Conservation (phyloP, 2,329 filamentous ascomycete species). For the Aquanectria penicillioides region DNA sequence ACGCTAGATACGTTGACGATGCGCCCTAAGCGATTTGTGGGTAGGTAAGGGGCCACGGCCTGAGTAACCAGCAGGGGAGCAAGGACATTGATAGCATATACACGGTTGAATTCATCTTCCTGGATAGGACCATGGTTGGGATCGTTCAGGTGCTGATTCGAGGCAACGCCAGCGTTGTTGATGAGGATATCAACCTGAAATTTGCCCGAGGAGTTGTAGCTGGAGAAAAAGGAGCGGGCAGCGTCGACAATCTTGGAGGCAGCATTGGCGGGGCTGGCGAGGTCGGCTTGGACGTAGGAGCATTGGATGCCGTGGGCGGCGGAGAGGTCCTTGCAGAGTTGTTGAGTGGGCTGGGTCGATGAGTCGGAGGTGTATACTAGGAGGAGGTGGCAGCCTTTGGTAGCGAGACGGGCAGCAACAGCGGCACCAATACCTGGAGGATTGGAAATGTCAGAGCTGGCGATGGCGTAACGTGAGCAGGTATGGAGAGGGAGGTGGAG, state of each 20-base stretch:
- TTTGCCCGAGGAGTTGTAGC: constrained; percentile 30
- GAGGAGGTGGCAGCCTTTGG: constrained; percentile 68
- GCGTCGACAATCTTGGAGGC: constrained; percentile 43
- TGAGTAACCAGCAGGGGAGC: constrained; percentile 83
- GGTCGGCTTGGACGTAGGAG: constrained; percentile 43
- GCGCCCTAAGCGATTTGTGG: constrained; percentile 71
- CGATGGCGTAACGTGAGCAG: neutral
- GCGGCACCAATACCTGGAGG: constrained; percentile 67
- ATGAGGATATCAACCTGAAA: constrained; percentile 78
- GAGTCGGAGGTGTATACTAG: constrained; percentile 69
- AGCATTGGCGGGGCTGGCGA: constrained; percentile 39
- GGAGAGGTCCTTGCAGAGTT: constrained; percentile 58
- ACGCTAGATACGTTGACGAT: constrained; percentile 67
- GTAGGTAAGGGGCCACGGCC: constrained; percentile 74
- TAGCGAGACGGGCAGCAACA: constrained; percentile 65
- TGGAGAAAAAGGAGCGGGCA: constrained; percentile 40
- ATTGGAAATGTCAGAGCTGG: constrained; percentile 16
- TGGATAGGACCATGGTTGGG: constrained; percentile 62
- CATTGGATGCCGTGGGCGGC: constrained; percentile 51
- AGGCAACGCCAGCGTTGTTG: constrained; percentile 83
- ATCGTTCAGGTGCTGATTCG: constrained; percentile 73
- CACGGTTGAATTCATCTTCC: constrained; percentile 72
- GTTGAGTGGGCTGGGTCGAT: constrained; percentile 57
- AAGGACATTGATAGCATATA: constrained; percentile 84
- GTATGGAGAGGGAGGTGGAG: neutral